Conservation (phyloP, 768 basidiomycete species). For the Trametes cubensis region DNA sequence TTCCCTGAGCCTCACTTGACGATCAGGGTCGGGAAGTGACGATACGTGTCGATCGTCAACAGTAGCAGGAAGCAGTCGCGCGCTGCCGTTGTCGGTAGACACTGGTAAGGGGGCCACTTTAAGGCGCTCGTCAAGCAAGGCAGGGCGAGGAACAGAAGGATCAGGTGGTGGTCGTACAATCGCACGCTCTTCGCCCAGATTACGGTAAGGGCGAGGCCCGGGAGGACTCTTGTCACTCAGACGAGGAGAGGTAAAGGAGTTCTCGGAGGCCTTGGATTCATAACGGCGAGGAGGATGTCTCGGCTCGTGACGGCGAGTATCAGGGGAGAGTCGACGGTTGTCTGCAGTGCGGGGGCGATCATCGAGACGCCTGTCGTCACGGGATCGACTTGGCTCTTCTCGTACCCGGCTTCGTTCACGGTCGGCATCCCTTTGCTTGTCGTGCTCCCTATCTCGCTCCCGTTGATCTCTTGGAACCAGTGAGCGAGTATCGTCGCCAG, state of each 20-base stretch:
- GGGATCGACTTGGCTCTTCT: slow-evolving; percentile 41
- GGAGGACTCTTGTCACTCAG: slow-evolving; percentile 31
- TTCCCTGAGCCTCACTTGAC: slow-evolving; percentile 3
- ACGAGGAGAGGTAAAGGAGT: slow-evolving; percentile 32
- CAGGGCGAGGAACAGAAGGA: background rate
- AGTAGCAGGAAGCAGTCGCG: background rate
- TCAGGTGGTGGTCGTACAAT: slow-evolving; percentile 20
- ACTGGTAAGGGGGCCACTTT: background rate
- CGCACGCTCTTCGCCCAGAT: slow-evolving; percentile 25
- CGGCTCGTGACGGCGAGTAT: slow-evolving; percentile 52
- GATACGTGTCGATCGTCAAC: slow-evolving; percentile 15
- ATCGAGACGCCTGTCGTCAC: slow-evolving; percentile 45
- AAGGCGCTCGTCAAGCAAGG: slow-evolving; percentile 12
- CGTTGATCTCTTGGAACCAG: slow-evolving; percentile 23
- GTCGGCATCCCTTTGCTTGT: slow-evolving; percentile 41
- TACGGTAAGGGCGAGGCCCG: slow-evolving; percentile 15
- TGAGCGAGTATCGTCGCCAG: slow-evolving; percentile 6
- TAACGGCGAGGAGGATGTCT: slow-evolving; percentile 43
- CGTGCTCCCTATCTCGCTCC: slow-evolving; percentile 37
- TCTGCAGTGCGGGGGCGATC: slow-evolving; percentile 39
- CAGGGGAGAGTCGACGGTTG: slow-evolving; percentile 45
- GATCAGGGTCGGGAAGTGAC: slow-evolving; percentile 6
- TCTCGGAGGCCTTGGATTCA: slow-evolving; percentile 34
- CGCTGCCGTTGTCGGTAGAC: background rate
- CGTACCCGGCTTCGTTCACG: slow-evolving; percentile 40